phyloP scores from a whole-genome alignment of 495 filamentous ascomycete species.

The Xylaria cubensis region DNA sequence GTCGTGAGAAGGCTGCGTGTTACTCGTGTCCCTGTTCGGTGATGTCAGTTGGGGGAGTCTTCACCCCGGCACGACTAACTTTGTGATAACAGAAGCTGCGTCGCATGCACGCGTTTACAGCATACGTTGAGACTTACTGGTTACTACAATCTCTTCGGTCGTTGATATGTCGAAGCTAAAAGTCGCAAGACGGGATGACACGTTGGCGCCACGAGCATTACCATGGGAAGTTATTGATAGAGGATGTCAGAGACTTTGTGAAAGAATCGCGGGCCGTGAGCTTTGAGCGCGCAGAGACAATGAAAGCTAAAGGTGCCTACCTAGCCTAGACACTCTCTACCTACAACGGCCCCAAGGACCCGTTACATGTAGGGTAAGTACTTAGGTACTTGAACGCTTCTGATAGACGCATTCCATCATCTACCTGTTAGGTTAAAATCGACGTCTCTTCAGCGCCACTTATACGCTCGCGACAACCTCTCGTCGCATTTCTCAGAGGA shows the following conservation, averaged over 20 bases:
- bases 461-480: background rate
- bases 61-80: slow-evolving; percentile 25
- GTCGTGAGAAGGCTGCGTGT: slow-evolving; percentile 24
- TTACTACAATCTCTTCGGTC: background rate
- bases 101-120: slow-evolving; percentile 19
- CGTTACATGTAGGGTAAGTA: background rate
- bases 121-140: slow-evolving; percentile 16
- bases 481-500: slow-evolving; percentile 25
- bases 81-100: slow-evolving; percentile 21
- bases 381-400: background rate
- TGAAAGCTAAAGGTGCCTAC: background rate
- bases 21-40: slow-evolving; percentile 35
- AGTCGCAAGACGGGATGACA: background rate
- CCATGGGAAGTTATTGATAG: slow-evolving; percentile 7
- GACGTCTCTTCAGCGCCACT: background rate
- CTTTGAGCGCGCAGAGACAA: slow-evolving; percentile 19
- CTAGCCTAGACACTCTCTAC: background rate
- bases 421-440: background rate
- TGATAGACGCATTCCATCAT: background rate
- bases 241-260: slow-evolving; percentile 16
- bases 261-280: slow-evolving; percentile 21
- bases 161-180: background rate
- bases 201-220: slow-evolving; percentile 4
- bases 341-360: background rate
- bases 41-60: slow-evolving; percentile 42